Conservation (phyloP, 192 early-diverging fungal species). For the Podila epicladia region DNA sequence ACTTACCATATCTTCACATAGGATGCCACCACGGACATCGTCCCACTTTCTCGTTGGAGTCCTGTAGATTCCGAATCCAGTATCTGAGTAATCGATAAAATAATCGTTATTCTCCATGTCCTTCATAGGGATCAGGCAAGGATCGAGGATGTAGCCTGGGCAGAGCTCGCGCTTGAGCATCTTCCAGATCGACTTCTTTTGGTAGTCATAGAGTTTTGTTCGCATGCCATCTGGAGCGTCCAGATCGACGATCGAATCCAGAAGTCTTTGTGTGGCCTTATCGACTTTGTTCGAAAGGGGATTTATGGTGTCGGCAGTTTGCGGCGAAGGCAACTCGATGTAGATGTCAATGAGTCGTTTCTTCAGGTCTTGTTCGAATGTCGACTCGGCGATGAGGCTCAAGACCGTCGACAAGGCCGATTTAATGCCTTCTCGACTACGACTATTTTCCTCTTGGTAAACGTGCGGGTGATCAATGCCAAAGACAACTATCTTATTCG, state of each 20-base stretch:
- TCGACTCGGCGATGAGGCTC: too few relatives aligned
- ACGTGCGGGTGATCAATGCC: too few relatives aligned
- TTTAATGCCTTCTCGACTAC: too few relatives aligned
- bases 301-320: not conserved
- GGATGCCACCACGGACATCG: slow-evolving; percentile 71
- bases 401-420: too few relatives aligned
- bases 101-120: slow-evolving; percentile 44
- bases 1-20: slow-evolving; percentile 85
- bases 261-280: not conserved
- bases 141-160: slow-evolving; percentile 64
- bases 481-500: too few relatives aligned
- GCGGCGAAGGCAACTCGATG: slow-evolving; percentile 35
- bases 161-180: slow-evolving; percentile 74
- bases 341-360: slow-evolving; percentile 24
- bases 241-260: slow-evolving; percentile 2
- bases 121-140: slow-evolving; percentile 47
- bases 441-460: too few relatives aligned
- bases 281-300: not conserved
- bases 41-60: slow-evolving; percentile 35
- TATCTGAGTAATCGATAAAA: slow-evolving; percentile 34
- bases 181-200: slow-evolving; percentile 76
- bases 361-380: not conserved
- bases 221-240: slow-evolving; percentile 52
- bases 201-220: slow-evolving; percentile 65
- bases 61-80: slow-evolving; percentile 19